Evolutionary conservation across 2,329 filamentous ascomycete species (phyloP), one percentile per base, ranked within the genome.

Genomic region (Colletotrichum eleusines): DNA sequence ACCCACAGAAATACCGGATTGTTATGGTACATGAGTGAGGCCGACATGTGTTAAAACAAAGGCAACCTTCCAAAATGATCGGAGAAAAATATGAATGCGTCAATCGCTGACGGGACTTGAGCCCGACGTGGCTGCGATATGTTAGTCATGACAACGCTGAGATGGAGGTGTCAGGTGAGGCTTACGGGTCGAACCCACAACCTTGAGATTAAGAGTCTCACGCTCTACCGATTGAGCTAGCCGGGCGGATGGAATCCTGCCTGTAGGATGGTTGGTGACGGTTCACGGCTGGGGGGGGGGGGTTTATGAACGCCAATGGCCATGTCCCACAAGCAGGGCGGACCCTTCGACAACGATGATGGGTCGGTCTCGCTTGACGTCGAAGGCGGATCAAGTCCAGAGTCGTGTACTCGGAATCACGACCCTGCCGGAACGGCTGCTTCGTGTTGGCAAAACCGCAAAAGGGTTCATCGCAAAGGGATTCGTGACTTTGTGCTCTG

Each of bases 201-300:
- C 84, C 84, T 86, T 85, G 83, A 86, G 85, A 85, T 86, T 88
- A 87, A 88, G 89, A 91, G 89, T 90, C 89, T 90, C 85, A 90
- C 89, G 89, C 89, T 91, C 89, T 91, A 90, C 87, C 87, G 87
- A 89, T 89, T 90, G 87, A 89, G 88, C 87, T 89, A 90, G 84
- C 86, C 85, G 83, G 85, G 85, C 85, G 64, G 48, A 69, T 40
- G 26, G 64, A 48, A 59, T 66, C 53, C 64, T 54, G 69, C 58
- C 57, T 68, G 31, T 26, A 40, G 44, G 18, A n/a, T 62, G 57
- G 35, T 53, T 63, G 69, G 42, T 6, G 33, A 16, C n/a, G 12
- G 5, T 2, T 7, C 1, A 3, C n/a, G 1, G 6, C 4, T 2
- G 9, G n/a, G 14, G 58, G 9, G n/a, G 14, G 58, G 2, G 14